phyloP scores from a whole-genome alignment of 2,329 filamentous ascomycete genomes.

The Diaporthe citri region DNA sequence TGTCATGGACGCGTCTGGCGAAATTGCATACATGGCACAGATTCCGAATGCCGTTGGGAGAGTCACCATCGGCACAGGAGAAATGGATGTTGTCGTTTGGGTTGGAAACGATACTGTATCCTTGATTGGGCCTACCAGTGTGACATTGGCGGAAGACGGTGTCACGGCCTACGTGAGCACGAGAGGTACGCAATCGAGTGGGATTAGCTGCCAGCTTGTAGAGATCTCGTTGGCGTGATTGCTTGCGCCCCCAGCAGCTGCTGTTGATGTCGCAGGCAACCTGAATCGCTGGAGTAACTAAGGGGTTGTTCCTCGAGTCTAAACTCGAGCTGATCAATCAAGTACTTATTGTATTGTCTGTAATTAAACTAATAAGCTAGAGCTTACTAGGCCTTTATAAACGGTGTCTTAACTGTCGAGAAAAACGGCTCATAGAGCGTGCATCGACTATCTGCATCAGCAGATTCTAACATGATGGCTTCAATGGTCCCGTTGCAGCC shows the following conservation, averaged over 20 bases:
- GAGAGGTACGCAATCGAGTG: slow-evolving; percentile 4
- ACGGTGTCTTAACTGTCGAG: too few species aligned
- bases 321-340: too few species aligned
- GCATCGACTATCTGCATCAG: too few species aligned
- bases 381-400: too few species aligned
- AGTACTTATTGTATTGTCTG: too few species aligned
- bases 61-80: slow-evolving; percentile 25
- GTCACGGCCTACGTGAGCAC: slow-evolving; percentile 18
- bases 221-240: slow-evolving; percentile 11
- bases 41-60: neutral
- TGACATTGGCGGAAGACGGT: slow-evolving; percentile 24
- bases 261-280: neutral
- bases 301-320: too few species aligned
- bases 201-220: slow-evolving; percentile 16
- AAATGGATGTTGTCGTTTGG: slow-evolving; percentile 5
- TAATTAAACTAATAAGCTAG: too few species aligned
- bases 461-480: too few species aligned
- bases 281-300: too few species aligned
- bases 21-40: slow-evolving; percentile 30
- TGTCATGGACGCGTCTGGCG: slow-evolving; percentile 21
- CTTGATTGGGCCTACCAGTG: slow-evolving; percentile 28
- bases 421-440: too few species aligned
- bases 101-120: slow-evolving; percentile 12
- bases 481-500: too few species aligned
- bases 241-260: neutral